Conservation (phyloP, 169 alveolate species). For the Amoebophrya sp. region DNA sequence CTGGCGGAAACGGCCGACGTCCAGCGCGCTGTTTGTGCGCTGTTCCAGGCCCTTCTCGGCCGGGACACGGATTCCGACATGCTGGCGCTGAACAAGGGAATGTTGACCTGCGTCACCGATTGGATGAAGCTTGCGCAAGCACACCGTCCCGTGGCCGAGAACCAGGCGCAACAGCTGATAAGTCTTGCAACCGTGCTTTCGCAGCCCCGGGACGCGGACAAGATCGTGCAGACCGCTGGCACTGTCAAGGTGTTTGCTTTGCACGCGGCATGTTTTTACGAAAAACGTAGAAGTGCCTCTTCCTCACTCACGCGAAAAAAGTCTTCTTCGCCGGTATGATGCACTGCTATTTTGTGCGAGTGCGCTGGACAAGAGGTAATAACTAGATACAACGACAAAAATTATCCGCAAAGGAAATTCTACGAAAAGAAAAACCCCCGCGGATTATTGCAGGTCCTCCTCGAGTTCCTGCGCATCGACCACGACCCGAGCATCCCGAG, state of each 20-base stretch:
- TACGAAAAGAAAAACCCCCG: too few relatives aligned
- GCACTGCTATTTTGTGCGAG: too few relatives aligned
- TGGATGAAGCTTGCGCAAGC: neutral
- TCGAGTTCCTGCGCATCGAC: neutral
- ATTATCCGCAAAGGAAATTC: too few relatives aligned
- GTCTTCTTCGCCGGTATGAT: too few relatives aligned
- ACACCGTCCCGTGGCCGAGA: neutral
- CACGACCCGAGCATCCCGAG: neutral
- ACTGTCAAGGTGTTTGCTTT: neutral
- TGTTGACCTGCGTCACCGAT: neutral
- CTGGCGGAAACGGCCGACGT: neutral
- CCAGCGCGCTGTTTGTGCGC: neutral
- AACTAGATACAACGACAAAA: too few relatives aligned
- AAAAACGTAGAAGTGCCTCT: too few relatives aligned
- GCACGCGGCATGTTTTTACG: too few relatives aligned
- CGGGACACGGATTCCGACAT: neutral
- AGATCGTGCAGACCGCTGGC: neutral
- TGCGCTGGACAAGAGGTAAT: too few relatives aligned
- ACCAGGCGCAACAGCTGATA: neutral
- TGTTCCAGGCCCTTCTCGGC: neutral
- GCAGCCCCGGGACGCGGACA: neutral
- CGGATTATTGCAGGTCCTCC: too few relatives aligned
- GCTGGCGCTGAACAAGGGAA: neutral
- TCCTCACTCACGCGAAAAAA: too few relatives aligned
- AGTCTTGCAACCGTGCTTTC: neutral